Conservation (phyloP, 2,329 filamentous ascomycete genomes). For the Stachybotrys chlorohalonatus region DNA sequence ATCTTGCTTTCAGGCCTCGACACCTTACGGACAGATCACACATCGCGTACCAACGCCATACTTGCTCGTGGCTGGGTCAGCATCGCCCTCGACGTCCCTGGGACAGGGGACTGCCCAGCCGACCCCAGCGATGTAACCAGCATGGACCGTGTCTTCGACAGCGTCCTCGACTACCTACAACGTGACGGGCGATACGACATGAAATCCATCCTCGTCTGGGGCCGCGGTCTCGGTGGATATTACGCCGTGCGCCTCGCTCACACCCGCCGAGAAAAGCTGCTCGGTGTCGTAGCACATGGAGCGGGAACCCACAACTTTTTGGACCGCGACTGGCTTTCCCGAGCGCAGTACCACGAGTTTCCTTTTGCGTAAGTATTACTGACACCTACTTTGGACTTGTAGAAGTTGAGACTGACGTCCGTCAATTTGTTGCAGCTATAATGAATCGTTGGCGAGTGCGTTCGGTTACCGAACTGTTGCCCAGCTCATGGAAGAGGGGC, state of each 20-base stretch:
- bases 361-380: neutral
- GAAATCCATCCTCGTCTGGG: constrained; percentile 51
- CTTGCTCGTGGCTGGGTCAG: neutral
- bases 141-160: constrained; percentile 53
- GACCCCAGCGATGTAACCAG: constrained; percentile 49
- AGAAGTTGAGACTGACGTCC: neutral
- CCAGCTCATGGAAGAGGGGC: neutral
- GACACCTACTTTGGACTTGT: neutral
- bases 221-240: constrained; percentile 57
- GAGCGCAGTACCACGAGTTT: neutral
- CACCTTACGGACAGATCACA: neutral
- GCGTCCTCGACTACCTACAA: constrained; percentile 51
- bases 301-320: constrained; percentile 48
- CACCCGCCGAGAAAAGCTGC: constrained; percentile 47
- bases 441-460: neutral
- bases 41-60: neutral
- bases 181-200: constrained; percentile 44
- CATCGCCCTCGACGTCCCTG: constrained; percentile 6
- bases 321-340: constrained; percentile 33
- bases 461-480: neutral
- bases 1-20: neutral
- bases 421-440: neutral
- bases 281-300: constrained; percentile 49
- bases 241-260: constrained; percentile 60
- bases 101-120: constrained; percentile 52